Base-by-base conservation (phyloP, 495 filamentous ascomycete species). In the Rhypophila decipiens region DNA sequence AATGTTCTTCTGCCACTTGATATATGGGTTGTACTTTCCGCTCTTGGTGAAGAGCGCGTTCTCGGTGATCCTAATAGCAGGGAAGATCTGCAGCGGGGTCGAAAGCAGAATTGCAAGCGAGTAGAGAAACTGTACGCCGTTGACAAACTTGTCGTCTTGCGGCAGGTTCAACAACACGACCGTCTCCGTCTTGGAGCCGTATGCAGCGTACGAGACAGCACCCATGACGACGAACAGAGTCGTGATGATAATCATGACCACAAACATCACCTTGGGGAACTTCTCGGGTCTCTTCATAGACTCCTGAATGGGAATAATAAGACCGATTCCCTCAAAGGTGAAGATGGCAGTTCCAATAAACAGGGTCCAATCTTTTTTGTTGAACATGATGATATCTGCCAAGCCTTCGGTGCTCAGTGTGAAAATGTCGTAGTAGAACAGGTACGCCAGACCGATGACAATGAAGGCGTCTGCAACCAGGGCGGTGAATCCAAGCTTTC, bases 331-430 rank as follows among this genome's bases (percentile, higher is more conserved):
- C 60, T 98, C 93, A 53, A 96, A 98, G 4, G 93, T 98, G 72
- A 98, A 98, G 55, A 98, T 96, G 17, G 93, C 94, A 7, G 93
- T 97, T 53, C 93, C 93, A 57, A 98, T 96, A 65, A 97, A 96
- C 27, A 97, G 79, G 0, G 90, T 95, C 93, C 93, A 98, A 57
- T 86, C 80, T 18, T 82, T 75, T 3, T 81, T 67, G 69, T 98
- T 98, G 74, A 98, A 96, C 49, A 80, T 68, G 46, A 82, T 74
- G 55, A 97, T 85, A 61, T 97, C 93, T 0, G 88, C 74, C 11
- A 94, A 63, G 7, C 91, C 90, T 36, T 85, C 66, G n/a, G 85
- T 81, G 39, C 62, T 67, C 29, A 96, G 80, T n/a, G 89, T 95
- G 43, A 83, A 72, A 56, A 96, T 76, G 63, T 96, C 90, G 63